A percentile compares a stretch with the other conserved stretches of the same genome.
Evolutionary conservation across 441 rosid species (phyloP).

Genomic region (Adansonia madagascariensis): DNA sequence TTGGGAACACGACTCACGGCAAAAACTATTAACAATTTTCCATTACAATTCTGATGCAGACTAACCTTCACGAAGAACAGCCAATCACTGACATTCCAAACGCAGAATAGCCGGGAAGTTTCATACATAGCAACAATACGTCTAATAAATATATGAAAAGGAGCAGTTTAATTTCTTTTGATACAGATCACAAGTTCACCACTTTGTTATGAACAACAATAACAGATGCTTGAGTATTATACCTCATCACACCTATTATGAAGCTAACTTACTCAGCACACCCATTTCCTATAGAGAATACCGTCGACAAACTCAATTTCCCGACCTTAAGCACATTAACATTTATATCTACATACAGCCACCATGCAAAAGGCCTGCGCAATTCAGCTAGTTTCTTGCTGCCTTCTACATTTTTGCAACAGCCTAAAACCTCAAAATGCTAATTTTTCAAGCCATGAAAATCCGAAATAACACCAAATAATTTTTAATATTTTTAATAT

Average conservation of each 20-base stretch:
- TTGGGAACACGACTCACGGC: background rate
- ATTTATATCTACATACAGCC: background rate
- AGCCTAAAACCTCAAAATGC: slow-evolving; percentile 3
- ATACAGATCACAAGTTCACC: background rate
- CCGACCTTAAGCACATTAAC: background rate
- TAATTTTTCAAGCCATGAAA: background rate
- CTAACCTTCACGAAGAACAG: background rate
- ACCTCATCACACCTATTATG: background rate
- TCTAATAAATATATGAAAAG: too few relatives aligned
- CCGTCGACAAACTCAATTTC: background rate
- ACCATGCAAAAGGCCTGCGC: background rate
- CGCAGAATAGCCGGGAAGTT: background rate
- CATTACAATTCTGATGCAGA: background rate
- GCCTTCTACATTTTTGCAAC: background rate
- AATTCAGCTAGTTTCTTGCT: too few relatives aligned
- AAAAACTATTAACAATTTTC: slow-evolving; percentile 11
- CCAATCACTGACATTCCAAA: background rate
- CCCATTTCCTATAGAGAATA: background rate
- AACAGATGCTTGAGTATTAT: background rate
- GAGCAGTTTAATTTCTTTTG: background rate
- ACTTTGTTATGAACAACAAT: slow-evolving; percentile 5
- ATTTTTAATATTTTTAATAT: background rate
- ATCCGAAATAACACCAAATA: background rate
- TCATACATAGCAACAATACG: background rate
- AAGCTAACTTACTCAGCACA: background rate